Evolutionary conservation across 1,284 basidiomycete genomes (phyloP), one percentile per base, ranked within the genome.

Genomic region (Trichosporon sp.): DNA sequence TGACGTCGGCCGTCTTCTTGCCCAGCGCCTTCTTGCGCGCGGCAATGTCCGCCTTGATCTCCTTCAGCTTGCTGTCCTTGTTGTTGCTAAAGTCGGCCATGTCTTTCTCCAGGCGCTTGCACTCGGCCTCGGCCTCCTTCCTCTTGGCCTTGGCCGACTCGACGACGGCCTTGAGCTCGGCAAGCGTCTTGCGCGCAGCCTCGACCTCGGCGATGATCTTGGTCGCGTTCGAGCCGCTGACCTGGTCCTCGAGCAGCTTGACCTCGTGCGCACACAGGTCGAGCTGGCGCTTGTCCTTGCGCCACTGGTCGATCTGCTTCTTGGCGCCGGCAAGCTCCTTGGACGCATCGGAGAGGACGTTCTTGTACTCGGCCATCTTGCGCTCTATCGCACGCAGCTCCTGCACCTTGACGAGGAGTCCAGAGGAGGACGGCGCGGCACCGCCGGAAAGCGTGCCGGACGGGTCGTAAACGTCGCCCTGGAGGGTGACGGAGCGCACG

Each of bases 21-120:
- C 92, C 91, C 10, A 96, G 85, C 5, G 88, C 89, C 16, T 89
- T 87, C 84, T 96, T 97, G 83, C 93, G 91, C 79, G 89, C 90
- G 14, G 87, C 87, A 74, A 98, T 94, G 71, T 90, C 89, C 26
- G 88, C 93, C 87, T 95, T 96, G 77, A 99, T 89, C 82, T 98
- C 92, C 54, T 92, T 92, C 69, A 96, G 92, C 85, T 99, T 99
- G 65, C 93, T 93, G 70, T 98, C 96, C 83, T 98, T 97, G 86
- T 99, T 96, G 83, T 94, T 91, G 86, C 97, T 96, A 86, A 99
- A 98, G 86, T 99, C 97, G 68, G 90, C 90, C 94, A 99, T 98
- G 81, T 99, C 97, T 79, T 91, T 91, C 84, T 98, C 92, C 31
- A 98, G 89, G 75, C 91, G 92, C 85, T 90, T 90, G 80, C 90